These are phyloP conservation scores for Chlorophyllum brunneum DNA, from an alignment of 768 basidiomycete species.

Conservation along the genomic window DNA sequence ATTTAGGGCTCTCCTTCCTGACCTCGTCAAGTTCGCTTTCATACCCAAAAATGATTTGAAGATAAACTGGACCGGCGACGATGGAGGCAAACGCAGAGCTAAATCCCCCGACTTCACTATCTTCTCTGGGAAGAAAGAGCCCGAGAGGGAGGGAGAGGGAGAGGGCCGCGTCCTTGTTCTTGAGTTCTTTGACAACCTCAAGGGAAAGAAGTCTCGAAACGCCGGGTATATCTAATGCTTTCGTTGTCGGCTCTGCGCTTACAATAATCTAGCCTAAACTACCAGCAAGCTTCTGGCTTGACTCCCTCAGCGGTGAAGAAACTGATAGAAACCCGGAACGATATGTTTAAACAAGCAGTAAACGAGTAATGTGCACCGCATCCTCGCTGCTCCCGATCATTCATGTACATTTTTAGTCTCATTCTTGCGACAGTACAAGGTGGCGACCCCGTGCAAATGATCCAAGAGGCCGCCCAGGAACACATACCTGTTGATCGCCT, in stretches of 20 bases:
- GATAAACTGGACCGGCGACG: slow-evolving; percentile 33
- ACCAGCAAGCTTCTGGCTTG: slow-evolving; percentile 34
- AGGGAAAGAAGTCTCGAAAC: slow-evolving; percentile 29
- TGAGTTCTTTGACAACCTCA: slow-evolving; percentile 35
- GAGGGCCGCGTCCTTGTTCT: slow-evolving; percentile 43
- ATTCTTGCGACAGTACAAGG: slow-evolving; percentile 44
- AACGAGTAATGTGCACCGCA: slow-evolving; percentile 48
- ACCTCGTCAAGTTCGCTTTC: slow-evolving; percentile 79
- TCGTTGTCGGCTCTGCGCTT: not conserved
- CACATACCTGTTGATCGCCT: slow-evolving; percentile 69
- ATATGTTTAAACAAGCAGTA: slow-evolving; percentile 58
- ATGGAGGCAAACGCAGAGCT: slow-evolving; percentile 2
- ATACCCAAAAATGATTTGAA: slow-evolving; percentile 60
- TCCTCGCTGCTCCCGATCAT: not conserved
- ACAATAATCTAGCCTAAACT: slow-evolving; percentile 16
- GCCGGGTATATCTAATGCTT: slow-evolving; percentile 22
- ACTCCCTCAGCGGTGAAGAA: slow-evolving; percentile 60
- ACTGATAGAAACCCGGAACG: slow-evolving; percentile 68
- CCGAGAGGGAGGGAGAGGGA: slow-evolving; percentile 19
- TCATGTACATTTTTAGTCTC: slow-evolving; percentile 44
- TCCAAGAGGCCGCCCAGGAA: slow-evolving; percentile 64
- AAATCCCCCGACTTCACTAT: slow-evolving; percentile 31
- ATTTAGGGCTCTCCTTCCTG: slow-evolving; percentile 73
- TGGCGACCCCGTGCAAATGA: slow-evolving; percentile 59
- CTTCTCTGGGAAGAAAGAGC: slow-evolving; percentile 39